These are phyloP conservation scores for Mangifera indica DNA, from an alignment of 345 rosid genomes.

Conservation along the genomic window DNA sequence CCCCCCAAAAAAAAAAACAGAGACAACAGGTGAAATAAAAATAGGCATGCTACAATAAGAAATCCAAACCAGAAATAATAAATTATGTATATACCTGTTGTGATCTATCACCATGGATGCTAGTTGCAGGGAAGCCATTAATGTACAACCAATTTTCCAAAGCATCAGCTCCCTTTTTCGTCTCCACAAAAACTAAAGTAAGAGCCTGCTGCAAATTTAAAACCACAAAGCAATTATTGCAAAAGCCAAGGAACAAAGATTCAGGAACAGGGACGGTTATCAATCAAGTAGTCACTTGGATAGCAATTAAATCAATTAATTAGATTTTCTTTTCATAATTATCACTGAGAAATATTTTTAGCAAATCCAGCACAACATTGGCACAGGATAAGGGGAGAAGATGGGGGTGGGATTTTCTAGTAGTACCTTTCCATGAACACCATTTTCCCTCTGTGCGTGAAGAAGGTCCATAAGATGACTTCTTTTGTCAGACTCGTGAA, in stretches of 20 bases:
- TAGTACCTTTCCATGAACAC: conserved; percentile 72
- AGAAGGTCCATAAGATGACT: conserved; percentile 99
- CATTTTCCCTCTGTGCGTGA: conserved; percentile 89
- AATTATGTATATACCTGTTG: conserved; percentile 55
- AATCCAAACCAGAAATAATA: background rate
- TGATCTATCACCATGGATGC: conserved; percentile 93
- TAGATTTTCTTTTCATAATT: background rate
- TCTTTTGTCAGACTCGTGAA: conserved; percentile 92
- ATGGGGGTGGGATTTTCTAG: background rate
- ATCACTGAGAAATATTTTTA: background rate
- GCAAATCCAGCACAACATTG: background rate
- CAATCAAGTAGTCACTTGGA: background rate
- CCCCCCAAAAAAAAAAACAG: too few species aligned
- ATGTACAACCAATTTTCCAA: conserved; percentile 84
- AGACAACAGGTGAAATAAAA: background rate
- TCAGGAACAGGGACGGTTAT: background rate
- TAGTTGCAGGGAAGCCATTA: conserved; percentile 91
- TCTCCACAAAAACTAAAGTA: conserved; percentile 98
- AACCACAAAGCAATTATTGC: conserved; percentile 17
- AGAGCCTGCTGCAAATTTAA: conserved; percentile 74
- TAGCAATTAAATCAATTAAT: background rate
- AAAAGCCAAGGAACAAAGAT: conserved; percentile 8
- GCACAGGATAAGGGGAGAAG: background rate
- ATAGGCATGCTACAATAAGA: background rate
- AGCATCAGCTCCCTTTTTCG: conserved; percentile 93